Evolutionary conservation across 352 stramenopile species (phyloP).

Genomic region (Ophiocytium majus): DNA sequence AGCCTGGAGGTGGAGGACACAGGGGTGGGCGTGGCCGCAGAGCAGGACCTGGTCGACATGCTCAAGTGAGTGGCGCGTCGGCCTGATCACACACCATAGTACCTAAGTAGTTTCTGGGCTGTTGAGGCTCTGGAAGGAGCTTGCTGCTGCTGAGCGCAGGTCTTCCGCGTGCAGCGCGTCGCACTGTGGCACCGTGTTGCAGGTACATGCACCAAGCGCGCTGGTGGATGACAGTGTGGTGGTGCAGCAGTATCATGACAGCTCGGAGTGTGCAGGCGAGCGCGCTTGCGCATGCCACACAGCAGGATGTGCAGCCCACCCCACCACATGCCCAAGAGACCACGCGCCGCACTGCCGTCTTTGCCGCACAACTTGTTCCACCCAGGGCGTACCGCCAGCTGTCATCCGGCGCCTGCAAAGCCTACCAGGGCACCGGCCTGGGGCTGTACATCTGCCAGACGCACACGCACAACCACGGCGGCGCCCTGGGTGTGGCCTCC

Average conservation of each 20-base stretch:
- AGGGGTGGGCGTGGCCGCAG: not conserved
- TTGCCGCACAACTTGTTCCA: not conserved
- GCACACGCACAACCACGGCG: not conserved
- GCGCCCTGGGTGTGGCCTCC: not conserved
- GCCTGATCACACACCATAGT: too few species aligned
- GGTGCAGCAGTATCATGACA: not conserved
- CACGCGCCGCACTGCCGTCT: too few species aligned
- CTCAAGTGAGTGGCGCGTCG: not conserved
- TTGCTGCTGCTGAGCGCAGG: too few species aligned
- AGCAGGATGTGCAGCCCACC: not conserved
- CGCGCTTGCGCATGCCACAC: not conserved
- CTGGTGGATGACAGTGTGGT: too few species aligned
- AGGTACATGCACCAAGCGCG: too few species aligned
- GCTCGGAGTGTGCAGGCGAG: not conserved
- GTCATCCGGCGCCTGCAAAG: not conserved
- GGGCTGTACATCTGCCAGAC: not conserved
- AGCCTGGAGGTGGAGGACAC: conserved; percentile 25
- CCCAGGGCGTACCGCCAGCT: not conserved
- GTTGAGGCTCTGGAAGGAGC: too few species aligned
- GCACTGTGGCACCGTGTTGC: too few species aligned
- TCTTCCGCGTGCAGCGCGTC: too few species aligned
- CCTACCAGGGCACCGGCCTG: not conserved
- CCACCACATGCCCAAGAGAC: not conserved
- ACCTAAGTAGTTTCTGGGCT: too few species aligned
- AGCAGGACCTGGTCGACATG: not conserved